These are phyloP conservation scores for Arthrobotrys megalospora DNA, from an alignment of 2,329 filamentous ascomycete genomes.

Conservation along the genomic window DNA sequence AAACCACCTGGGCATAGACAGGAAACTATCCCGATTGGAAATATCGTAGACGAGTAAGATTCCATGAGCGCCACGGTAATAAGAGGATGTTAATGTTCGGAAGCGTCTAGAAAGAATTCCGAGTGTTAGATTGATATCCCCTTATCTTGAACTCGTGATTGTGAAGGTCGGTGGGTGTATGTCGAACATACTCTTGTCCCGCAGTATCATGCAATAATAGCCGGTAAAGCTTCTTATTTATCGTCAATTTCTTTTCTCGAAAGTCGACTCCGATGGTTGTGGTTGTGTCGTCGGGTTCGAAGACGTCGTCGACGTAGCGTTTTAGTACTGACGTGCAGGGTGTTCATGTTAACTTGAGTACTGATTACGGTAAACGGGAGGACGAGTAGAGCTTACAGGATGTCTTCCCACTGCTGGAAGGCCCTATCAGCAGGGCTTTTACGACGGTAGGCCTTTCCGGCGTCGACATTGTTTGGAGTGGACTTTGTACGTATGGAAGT, in stretches of 20 bases:
- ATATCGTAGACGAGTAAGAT: conserved; percentile 72
- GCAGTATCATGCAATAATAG: conserved; percentile 72
- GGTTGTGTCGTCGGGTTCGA: conserved; percentile 72
- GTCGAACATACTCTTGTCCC: conserved; percentile 63
- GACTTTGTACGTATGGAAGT: not conserved
- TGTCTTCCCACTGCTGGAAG: conserved; percentile 73
- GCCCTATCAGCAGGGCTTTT: conserved; percentile 73
- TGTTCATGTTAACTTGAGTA: too few species aligned
- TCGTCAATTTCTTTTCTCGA: conserved; percentile 73
- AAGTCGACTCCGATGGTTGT: conserved; percentile 75
- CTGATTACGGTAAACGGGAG: not conserved
- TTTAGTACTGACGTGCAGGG: conserved; percentile 69
- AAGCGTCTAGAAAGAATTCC: conserved; percentile 66
- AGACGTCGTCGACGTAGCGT: conserved; percentile 74
- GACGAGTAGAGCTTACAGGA: conserved; percentile 68
- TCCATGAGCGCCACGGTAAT: conserved; percentile 71
- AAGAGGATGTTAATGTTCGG: conserved; percentile 71
- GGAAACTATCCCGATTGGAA: conserved; percentile 71
- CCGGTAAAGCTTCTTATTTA: conserved; percentile 72
- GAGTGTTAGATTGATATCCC: not conserved
- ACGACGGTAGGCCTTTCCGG: conserved; percentile 68
- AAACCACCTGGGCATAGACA: conserved; percentile 73
- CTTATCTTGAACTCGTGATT: too few species aligned
- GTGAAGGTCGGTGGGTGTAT: not conserved
- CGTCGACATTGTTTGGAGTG: conserved; percentile 26